These are phyloP conservation scores for Cryptococcus depauperatus DNA, from an alignment of 1,284 basidiomycete genomes.

Conservation along the genomic window DNA sequence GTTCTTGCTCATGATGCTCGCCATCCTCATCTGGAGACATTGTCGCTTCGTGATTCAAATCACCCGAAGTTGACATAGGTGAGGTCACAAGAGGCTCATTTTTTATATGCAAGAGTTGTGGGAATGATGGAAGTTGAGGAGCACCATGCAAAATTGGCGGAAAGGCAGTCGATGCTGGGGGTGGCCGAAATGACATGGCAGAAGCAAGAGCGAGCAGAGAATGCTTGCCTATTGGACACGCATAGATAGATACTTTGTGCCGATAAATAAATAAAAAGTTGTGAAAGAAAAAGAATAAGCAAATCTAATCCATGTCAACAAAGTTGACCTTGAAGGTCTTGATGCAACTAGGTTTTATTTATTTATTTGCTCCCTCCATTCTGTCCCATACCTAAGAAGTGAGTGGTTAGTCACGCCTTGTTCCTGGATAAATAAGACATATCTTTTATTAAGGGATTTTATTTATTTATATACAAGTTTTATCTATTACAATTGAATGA, in stretches of 20 bases:
- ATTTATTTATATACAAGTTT: too few relatives aligned
- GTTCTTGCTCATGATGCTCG: too few relatives aligned
- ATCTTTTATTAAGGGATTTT: too few relatives aligned
- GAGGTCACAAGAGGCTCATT: slow-evolving; percentile 15
- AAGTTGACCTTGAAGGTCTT: too few relatives aligned
- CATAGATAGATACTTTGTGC: background rate
- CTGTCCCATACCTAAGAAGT: too few relatives aligned
- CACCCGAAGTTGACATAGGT: background rate
- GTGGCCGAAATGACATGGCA: slow-evolving; percentile 14
- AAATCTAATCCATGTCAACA: background rate
- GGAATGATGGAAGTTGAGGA: slow-evolving; percentile 31
- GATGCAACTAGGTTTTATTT: too few relatives aligned
- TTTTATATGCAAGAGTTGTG: slow-evolving; percentile 29
- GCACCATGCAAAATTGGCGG: slow-evolving; percentile 20
- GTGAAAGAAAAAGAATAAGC: background rate
- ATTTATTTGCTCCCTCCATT: too few relatives aligned
- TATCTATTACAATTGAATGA: too few relatives aligned
- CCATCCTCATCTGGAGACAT: slow-evolving; percentile 24
- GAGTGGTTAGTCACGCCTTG: too few relatives aligned
- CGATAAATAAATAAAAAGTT: background rate
- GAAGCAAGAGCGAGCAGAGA: background rate
- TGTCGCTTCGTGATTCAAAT: slow-evolving; percentile 9
- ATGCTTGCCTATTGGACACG: background rate
- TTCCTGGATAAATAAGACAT: too few relatives aligned
- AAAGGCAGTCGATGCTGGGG: slow-evolving; percentile 27